A percentile compares a stretch with the other conserved stretches of the same genome.
Conservation (phyloP, 371 early-diverging fungal species). For the Mycotypha africana region DNA sequence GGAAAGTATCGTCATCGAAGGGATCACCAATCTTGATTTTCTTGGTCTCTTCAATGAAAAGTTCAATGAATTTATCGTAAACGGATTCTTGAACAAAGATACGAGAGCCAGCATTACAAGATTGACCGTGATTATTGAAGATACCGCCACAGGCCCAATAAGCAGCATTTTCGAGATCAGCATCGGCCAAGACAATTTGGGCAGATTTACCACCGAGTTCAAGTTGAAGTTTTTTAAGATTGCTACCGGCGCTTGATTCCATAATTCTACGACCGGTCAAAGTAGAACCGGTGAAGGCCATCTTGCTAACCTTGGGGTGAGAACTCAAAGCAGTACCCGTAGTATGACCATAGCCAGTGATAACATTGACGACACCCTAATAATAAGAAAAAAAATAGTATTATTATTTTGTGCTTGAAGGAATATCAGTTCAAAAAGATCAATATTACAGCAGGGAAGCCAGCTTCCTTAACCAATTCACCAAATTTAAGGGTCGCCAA, state of each 20-base stretch:
- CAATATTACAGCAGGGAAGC: conserved; percentile 38
- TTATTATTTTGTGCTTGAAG: neutral
- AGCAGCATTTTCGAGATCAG: conserved; percentile 77
- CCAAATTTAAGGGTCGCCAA: conserved; percentile 36
- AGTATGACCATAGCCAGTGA: conserved; percentile 36
- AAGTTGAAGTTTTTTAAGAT: conserved; percentile 72
- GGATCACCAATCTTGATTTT: conserved; percentile 56
- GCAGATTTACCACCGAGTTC: conserved; percentile 94
- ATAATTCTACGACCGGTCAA: conserved; percentile 48
- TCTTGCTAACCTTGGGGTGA: conserved; percentile 45
- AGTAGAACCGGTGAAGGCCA: conserved; percentile 65
- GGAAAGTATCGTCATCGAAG: conserved; percentile 49
- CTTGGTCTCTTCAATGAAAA: conserved; percentile 58
- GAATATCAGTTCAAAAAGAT: neutral
- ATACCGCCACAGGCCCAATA: conserved; percentile 63
- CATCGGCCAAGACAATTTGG: conserved; percentile 80
- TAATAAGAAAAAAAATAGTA: neutral
- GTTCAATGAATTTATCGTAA: conserved; percentile 63
- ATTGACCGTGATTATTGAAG: conserved; percentile 82
- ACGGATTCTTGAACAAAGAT: conserved; percentile 78
- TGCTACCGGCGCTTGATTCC: conserved; percentile 50
- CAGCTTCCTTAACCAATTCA: conserved; percentile 40
- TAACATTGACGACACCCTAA: conserved; percentile 72
- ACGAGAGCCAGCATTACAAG: conserved; percentile 85
- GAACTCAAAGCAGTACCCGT: conserved; percentile 29